Evolutionary conservation across 2,329 filamentous ascomycete genomes (phyloP).

Genomic region (Epichloe glyceriae): DNA sequence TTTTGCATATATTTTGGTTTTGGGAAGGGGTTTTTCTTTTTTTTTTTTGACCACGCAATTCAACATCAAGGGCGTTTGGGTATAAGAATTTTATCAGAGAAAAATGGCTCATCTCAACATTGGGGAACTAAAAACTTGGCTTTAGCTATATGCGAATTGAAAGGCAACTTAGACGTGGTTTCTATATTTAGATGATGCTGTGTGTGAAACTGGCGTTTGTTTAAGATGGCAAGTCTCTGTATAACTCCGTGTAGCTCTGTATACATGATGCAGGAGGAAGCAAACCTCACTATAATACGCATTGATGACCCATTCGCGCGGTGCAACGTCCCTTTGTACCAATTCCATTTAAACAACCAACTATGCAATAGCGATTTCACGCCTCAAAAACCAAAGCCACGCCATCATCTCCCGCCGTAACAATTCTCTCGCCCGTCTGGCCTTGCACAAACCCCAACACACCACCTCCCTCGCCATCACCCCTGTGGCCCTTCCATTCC

Average conservation of each 20-base stretch:
- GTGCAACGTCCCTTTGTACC: too few relatives aligned
- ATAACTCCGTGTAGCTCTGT: too few relatives aligned
- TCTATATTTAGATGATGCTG: too few relatives aligned
- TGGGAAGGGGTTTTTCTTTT: background rate
- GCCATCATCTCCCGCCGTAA: constrained; percentile 85
- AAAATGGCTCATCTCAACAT: constrained; percentile 13
- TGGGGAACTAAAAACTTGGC: constrained; percentile 5
- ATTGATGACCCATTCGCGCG: too few relatives aligned
- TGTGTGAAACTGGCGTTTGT: too few relatives aligned
- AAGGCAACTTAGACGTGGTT: background rate
- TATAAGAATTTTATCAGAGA: background rate
- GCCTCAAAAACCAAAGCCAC: constrained; percentile 55
- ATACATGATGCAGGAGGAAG: too few relatives aligned
- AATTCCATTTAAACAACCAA: background rate
- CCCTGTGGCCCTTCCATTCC: constrained; percentile 84
- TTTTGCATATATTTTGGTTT: background rate
- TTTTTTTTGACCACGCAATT: constrained; percentile 7
- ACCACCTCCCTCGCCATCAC: constrained; percentile 75
- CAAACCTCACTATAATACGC: too few relatives aligned
- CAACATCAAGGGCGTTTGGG: constrained; percentile 11
- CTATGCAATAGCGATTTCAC: constrained; percentile 13
- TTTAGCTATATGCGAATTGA: background rate
- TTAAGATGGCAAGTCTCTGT: too few relatives aligned
- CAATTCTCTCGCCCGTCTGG: constrained; percentile 56
- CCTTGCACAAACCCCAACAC: constrained; percentile 85